Conservation (phyloP, 192 early-diverging fungal genomes). For the Phlyctochytrium planicorne region DNA sequence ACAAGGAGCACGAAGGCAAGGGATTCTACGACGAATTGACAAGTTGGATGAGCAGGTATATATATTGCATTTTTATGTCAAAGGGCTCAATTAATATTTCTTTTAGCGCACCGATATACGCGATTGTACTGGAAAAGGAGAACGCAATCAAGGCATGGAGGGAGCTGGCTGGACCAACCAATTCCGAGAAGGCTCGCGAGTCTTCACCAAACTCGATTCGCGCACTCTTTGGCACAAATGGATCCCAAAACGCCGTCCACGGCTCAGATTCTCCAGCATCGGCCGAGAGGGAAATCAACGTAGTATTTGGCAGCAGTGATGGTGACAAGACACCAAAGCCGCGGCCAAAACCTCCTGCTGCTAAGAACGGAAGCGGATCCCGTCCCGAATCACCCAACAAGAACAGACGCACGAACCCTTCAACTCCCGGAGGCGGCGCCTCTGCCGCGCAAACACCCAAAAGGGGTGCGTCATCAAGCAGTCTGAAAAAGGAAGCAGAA, state of each 20-base stretch:
- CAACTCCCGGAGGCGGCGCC: background rate
- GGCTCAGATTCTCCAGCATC: constrained; percentile 56
- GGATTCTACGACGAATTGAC: constrained; percentile 46
- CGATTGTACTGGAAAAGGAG: constrained; percentile 51
- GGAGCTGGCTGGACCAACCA: constrained; percentile 51
- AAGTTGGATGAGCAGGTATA: constrained; percentile 53
- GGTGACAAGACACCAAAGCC: background rate
- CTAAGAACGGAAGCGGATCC: background rate
- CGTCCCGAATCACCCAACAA: constrained; percentile 3
- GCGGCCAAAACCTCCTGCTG: background rate
- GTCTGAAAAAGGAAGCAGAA: background rate
- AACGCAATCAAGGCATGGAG: constrained; percentile 52
- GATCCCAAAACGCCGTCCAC: constrained; percentile 57
- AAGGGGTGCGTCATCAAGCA: background rate
- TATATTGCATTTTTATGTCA: background rate
- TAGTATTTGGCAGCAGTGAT: constrained; percentile 43
- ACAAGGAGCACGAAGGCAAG: constrained; percentile 45
- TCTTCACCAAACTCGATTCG: constrained; percentile 43
- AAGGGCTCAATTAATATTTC: background rate
- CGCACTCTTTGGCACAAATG: constrained; percentile 57
- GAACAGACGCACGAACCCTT: background rate
- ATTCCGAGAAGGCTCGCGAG: constrained; percentile 49
- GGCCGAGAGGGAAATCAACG: constrained; percentile 50
- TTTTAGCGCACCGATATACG: constrained; percentile 52
- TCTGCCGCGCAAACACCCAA: background rate